These are phyloP conservation scores for Pyrenochaeta sp. DNA, from an alignment of 2,329 filamentous ascomycete genomes.

Conservation along the genomic window DNA sequence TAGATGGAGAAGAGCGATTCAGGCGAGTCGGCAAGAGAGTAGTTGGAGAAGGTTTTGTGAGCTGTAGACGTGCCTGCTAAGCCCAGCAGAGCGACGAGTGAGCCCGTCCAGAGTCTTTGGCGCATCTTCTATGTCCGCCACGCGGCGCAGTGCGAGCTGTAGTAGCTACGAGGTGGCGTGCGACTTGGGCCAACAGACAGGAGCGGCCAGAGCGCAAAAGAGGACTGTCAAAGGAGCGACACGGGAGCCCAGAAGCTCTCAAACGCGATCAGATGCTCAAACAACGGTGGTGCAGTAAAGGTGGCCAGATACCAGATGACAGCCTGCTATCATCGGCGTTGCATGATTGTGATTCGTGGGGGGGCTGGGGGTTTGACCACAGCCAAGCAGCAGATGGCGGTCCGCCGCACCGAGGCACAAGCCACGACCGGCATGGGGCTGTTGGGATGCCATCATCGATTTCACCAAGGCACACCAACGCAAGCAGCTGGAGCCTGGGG, in stretches of 20 bases:
- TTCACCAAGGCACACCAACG: background rate
- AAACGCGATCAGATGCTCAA: slow-evolving; percentile 1
- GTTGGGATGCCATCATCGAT: background rate
- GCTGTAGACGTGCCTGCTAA: slow-evolving; percentile 33
- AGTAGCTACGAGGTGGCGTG: slow-evolving; percentile 5
- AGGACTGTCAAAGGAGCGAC: slow-evolving; percentile 15
- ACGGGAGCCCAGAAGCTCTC: slow-evolving; percentile 22
- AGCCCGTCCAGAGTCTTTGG: slow-evolving; percentile 40
- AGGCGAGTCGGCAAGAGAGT: slow-evolving; percentile 63
- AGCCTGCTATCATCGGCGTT: slow-evolving; percentile 33
- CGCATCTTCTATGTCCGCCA: slow-evolving; percentile 41
- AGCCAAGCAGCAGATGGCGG: slow-evolving; percentile 17
- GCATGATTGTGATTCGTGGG: slow-evolving; percentile 31
- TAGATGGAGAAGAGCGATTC: slow-evolving; percentile 70
- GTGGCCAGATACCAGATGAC: slow-evolving; percentile 19
- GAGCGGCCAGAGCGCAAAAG: background rate
- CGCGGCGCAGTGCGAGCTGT: slow-evolving; percentile 35
- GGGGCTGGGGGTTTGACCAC: slow-evolving; percentile 18
- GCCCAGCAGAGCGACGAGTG: slow-evolving; percentile 38
- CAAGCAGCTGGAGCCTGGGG: too few relatives aligned
- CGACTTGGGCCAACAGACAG: slow-evolving; percentile 2
- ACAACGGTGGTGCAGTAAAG: slow-evolving; percentile 6
- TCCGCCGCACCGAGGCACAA: slow-evolving; percentile 25
- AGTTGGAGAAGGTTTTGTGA: slow-evolving; percentile 45
- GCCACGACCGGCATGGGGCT: background rate